phyloP scores from a whole-genome alignment of 1,284 basidiomycete genomes.

The Paramarasmius palmivorus region DNA sequence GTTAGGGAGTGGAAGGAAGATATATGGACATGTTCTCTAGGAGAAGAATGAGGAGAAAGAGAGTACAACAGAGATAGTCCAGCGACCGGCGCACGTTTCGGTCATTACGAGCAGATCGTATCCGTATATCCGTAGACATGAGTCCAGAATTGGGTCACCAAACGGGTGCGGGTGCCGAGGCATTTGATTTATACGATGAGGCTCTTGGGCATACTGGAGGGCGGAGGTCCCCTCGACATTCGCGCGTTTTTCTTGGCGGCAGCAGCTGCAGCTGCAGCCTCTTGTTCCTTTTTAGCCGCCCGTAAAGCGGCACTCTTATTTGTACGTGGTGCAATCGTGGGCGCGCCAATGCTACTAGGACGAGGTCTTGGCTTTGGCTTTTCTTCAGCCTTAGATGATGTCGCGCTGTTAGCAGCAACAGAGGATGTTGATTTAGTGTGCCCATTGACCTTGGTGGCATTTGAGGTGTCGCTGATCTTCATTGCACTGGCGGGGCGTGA shows the following conservation, averaged over 20 bases:
- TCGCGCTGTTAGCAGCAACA: background rate
- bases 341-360: conserved; percentile 55
- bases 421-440: background rate
- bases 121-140: background rate
- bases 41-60: background rate
- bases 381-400: conserved; percentile 2
- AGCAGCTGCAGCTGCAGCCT: conserved; percentile 38
- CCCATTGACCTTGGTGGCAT: conserved; percentile 19
- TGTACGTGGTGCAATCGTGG: conserved; percentile 63
- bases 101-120: background rate
- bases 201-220: conserved; percentile 15
- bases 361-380: conserved; percentile 36
- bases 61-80: background rate
- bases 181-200: conserved; percentile 5
- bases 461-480: conserved; percentile 16
- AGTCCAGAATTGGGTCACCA: background rate
- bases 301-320: conserved; percentile 77
- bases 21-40: background rate
- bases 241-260: conserved; percentile 30
- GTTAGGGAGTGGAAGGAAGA: no score
- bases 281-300: conserved; percentile 62
- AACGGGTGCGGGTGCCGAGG: background rate
- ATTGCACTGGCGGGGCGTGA: conserved; percentile 16
- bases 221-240: conserved; percentile 23
- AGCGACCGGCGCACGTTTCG: background rate